Evolutionary conservation across 2,329 filamentous ascomycete species (phyloP), one percentile per base, ranked within the genome.

Genomic region (Talaromyces sp.): DNA sequence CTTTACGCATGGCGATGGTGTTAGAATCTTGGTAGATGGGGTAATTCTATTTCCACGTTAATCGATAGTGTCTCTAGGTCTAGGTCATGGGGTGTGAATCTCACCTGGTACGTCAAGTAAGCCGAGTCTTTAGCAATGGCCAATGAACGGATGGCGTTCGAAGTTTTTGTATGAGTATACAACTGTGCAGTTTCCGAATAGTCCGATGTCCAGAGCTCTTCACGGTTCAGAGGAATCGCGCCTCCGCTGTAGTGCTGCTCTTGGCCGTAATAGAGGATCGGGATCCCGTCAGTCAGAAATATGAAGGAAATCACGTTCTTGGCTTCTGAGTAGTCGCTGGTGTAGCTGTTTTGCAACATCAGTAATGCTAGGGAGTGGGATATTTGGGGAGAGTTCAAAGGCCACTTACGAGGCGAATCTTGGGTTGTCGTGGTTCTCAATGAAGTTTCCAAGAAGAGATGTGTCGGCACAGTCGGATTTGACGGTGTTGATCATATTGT

Each of bases 181-280:
- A 86, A 73, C 23, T 81, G 77, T 7, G 78, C 67, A 6, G 73
- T 67, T 1, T 76, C 82, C 63, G 76, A 69, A 71, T 82, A 87
- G 7, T 73, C 74, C 12, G 81, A 83, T 14, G 80, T 71, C 86
- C 85, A 88, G 52, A 84, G 76, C 12, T 84, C 82, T 69, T 87
- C 84, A 18, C 85, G 83, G 50, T 79, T 80, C 0, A 78, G 77
- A 7, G 84, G 84, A 60, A 74, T 75, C 40, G 72, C 77, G 18
- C 79, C 82, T 21, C 82, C 82, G 1, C 75, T 71, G 69, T 82
- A 88, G 63, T 83, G 84, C 69, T 89, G 86, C 71, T 89, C 87
- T 63, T 87, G 85, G 21, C 87, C 87, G 62, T 87, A 82, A 72
- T 89, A 90, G 58, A 89, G 67, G 56, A 88, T 86, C 2, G 86